Conservation (phyloP, 192 early-diverging fungal species). For the Spizellomyces sp. region DNA sequence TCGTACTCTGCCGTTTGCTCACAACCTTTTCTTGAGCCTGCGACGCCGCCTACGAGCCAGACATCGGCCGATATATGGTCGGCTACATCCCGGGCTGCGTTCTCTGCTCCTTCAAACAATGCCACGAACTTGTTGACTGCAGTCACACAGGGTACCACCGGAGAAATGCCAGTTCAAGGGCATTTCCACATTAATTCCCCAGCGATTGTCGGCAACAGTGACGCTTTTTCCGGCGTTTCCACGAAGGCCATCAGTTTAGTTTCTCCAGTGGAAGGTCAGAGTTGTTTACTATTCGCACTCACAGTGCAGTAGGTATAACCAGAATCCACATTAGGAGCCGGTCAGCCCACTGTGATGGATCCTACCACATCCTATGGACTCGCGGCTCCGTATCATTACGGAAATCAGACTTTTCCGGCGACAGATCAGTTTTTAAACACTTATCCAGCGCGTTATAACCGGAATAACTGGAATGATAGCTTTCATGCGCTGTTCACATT, state of each 20-base stretch:
- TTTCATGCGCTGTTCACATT: constrained; percentile 24
- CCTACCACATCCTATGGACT: neutral
- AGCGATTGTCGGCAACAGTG: neutral
- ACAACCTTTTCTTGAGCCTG: too few relatives aligned
- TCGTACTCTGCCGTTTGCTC: too few relatives aligned
- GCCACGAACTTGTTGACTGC: too few relatives aligned
- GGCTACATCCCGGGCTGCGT: too few relatives aligned
- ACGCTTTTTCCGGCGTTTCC: neutral
- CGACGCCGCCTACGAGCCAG: too few relatives aligned
- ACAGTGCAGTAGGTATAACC: neutral
- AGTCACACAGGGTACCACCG: neutral
- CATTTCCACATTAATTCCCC: neutral
- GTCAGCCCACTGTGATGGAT: neutral
- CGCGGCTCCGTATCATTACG: neutral
- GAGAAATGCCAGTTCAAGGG: neutral
- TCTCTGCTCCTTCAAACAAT: too few relatives aligned
- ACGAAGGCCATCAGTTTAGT: neutral
- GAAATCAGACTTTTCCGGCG: neutral
- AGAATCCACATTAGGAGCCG: neutral
- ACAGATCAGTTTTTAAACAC: neutral
- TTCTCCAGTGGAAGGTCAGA: neutral
- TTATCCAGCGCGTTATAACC: neutral
- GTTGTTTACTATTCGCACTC: too few relatives aligned
- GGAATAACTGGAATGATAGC: constrained; percentile 5
- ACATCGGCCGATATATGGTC: too few relatives aligned